Percentiles rank a stretch among this genome's conserved stretches.
Evolutionary conservation across 108 stramenopile genomes (phyloP).

Genomic region (Cyclotella cryptica): DNA sequence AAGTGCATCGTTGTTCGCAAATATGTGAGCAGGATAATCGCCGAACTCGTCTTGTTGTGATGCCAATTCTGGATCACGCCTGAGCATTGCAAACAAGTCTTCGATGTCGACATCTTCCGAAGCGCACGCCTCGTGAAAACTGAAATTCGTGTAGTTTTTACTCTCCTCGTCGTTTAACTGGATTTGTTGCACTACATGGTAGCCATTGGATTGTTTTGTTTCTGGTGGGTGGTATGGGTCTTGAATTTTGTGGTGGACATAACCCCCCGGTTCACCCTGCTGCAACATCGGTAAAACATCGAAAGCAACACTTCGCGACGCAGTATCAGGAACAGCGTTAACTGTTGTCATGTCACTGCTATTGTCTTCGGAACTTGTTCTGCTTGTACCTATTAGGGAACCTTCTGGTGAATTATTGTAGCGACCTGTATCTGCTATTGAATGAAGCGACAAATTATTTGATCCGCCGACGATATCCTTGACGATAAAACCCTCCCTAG

Average conservation of each 20-base stretch:
- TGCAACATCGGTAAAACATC: neutral
- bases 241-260: slow-evolving; percentile 9
- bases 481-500: no score
- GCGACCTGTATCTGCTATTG: no score
- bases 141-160: neutral
- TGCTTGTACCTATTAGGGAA: neutral
- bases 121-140: slow-evolving; percentile 28
- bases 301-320: neutral
- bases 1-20: slow-evolving; percentile 31
- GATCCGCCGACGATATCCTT: no score
- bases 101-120: slow-evolving; percentile 27
- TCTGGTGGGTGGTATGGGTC: neutral
- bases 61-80: slow-evolving; percentile 17
- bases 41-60: slow-evolving; percentile 12
- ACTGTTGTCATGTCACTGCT: neutral
- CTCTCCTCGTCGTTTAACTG: neutral
- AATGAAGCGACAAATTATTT: no score
- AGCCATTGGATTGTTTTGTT: neutral
- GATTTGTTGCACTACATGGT: neutral
- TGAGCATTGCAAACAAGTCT: slow-evolving; percentile 21
- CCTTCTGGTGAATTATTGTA: no score
- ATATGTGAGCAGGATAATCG: slow-evolving; percentile 31
- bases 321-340: slow-evolving; percentile 4
- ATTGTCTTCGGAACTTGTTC: neutral
- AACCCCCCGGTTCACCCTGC: neutral